Conservation (phyloP, 331 rosid genomes). For the Malus hybrid region DNA sequence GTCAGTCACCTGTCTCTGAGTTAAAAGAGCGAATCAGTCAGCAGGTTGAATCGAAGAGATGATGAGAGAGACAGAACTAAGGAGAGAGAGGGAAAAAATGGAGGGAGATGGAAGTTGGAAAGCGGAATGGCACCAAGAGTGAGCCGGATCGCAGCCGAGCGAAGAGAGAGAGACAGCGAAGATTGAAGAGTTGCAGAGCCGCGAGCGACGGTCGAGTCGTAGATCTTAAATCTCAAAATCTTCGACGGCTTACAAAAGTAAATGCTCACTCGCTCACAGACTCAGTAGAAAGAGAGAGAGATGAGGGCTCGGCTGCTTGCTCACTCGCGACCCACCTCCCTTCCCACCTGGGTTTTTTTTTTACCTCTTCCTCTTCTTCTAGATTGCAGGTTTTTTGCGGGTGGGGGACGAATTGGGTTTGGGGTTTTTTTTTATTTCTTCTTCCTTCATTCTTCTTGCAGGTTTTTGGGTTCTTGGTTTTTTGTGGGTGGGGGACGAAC, state of each 20-base stretch:
- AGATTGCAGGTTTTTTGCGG: no score
- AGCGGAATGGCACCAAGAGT: conserved; percentile 49
- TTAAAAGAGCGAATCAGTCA: neutral
- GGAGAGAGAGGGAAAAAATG: neutral
- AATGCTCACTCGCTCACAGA: neutral
- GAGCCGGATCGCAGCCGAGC: conserved; percentile 47
- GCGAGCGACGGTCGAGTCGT: neutral
- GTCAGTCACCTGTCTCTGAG: neutral
- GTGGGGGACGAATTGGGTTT: no score
- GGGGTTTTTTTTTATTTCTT: no score
- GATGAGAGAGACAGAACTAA: neutral
- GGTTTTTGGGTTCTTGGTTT: no score
- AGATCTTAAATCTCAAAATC: neutral
- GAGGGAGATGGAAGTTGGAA: conserved; percentile 30
- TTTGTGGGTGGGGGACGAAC: no score
- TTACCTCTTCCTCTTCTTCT: no score
- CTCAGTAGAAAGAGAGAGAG: no score
- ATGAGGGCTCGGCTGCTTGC: no score
- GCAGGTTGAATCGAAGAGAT: neutral
- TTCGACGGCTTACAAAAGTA: neutral
- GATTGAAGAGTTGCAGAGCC: neutral
- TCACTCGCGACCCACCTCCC: no score
- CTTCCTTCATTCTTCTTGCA: no score
- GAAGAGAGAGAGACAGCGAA: conserved; percentile 19
- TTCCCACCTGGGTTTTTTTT: no score